These are phyloP conservation scores for Teratosphaeria epicoccoides DNA, from an alignment of 2,329 filamentous ascomycete genomes.

Conservation along the genomic window DNA sequence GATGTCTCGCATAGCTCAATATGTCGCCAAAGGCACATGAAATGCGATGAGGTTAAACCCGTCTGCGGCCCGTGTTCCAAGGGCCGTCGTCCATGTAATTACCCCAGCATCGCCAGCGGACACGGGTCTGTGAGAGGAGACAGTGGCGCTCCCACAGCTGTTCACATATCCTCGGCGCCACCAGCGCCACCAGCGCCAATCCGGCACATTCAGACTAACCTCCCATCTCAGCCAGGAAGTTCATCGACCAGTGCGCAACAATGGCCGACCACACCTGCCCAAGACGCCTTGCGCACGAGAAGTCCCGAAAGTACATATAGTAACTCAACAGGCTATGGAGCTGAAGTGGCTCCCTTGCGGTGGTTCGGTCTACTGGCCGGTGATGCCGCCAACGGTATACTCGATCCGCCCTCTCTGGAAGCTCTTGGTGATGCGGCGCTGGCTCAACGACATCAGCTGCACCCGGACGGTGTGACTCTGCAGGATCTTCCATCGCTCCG, in stretches of 20 bases:
- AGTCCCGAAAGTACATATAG: slow-evolving; percentile 20
- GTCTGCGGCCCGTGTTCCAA: slow-evolving; percentile 36
- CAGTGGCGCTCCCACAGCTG: neutral
- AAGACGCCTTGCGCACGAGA: slow-evolving; percentile 8
- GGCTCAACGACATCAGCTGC: slow-evolving; percentile 13
- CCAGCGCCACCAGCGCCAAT: neutral
- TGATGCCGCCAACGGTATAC: slow-evolving; percentile 28
- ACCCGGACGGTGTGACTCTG: slow-evolving; percentile 8
- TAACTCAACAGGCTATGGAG: slow-evolving; percentile 19
- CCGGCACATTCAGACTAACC: neutral
- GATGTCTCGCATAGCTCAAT: slow-evolving; percentile 11
- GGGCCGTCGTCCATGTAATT: slow-evolving; percentile 33
- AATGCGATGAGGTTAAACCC: slow-evolving; percentile 41
- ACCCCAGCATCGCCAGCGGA: slow-evolving; percentile 13
- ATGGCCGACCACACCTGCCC: slow-evolving; percentile 7
- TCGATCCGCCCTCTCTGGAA: slow-evolving; percentile 15
- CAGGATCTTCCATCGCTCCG: slow-evolving; percentile 4
- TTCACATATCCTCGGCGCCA: neutral
- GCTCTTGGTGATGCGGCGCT: slow-evolving; percentile 16
- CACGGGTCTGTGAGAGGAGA: neutral
- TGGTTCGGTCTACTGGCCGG: slow-evolving; percentile 41
- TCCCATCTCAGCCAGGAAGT: neutral
- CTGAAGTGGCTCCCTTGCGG: slow-evolving; percentile 36
- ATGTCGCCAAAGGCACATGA: slow-evolving; percentile 35
- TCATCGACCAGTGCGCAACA: neutral